Evolutionary conservation across 192 early-diverging fungal genomes (phyloP).

Genomic region (Geranomyces michiganensis): DNA sequence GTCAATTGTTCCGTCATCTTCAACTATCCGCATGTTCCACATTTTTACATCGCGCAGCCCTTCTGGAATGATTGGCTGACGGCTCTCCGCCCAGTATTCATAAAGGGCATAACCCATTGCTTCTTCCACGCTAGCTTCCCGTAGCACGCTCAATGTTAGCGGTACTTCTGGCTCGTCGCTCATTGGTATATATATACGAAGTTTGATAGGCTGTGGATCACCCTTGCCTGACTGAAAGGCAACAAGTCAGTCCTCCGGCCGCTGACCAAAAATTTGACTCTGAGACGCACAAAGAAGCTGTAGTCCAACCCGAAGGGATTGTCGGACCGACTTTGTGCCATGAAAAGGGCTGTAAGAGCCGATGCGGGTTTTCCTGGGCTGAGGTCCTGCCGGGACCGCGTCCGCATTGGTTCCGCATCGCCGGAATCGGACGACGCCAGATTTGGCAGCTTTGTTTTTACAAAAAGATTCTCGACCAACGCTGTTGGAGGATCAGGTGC

Average conservation of each 20-base stretch:
- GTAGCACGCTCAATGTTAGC: conserved; percentile 70
- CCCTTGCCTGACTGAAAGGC: conserved; percentile 47
- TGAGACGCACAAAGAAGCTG: conserved; percentile 44
- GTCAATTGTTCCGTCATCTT: conserved; percentile 94
- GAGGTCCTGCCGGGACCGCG: not conserved
- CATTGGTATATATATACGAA: conserved; percentile 48
- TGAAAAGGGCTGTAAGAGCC: conserved; percentile 40
- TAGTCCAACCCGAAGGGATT: conserved; percentile 52
- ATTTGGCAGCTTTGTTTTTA: conserved; percentile 12
- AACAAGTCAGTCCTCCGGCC: not conserved
- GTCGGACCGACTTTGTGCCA: conserved; percentile 40
- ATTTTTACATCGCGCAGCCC: conserved; percentile 67
- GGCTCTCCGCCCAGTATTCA: conserved; percentile 78
- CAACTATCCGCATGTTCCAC: conserved; percentile 92
- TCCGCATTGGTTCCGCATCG: conserved; percentile 4
- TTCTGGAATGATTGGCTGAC: conserved; percentile 63
- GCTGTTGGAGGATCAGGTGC: not conserved
- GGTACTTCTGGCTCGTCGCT: conserved; percentile 39
- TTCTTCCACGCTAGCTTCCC: conserved; percentile 86
- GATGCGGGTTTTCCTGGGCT: conserved; percentile 34
- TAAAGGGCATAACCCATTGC: conserved; percentile 91
- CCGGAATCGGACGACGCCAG: not conserved
- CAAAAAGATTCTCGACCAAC: conserved; percentile 26
- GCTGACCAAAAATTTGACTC: not conserved
- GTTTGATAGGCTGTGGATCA: conserved; percentile 40